Base-by-base conservation (phyloP, 495 filamentous ascomycete genomes). In the Neurospora sp. region DNA sequence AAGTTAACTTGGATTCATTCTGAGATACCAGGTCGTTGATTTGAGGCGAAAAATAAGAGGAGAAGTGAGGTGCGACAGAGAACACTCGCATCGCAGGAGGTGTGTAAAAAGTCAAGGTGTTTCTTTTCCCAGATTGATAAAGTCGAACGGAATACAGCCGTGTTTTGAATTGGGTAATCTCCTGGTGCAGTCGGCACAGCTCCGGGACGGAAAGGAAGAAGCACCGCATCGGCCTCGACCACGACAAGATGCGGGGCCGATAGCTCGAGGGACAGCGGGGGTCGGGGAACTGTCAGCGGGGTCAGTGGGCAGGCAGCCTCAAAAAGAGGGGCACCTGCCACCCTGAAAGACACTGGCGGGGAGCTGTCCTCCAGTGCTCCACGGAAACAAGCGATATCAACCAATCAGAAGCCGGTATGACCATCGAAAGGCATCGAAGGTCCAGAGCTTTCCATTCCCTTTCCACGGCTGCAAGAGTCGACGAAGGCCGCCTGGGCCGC, bases 391-490 rank as follows among this genome's bases (percentile, higher is more conserved):
- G 8, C 20, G 0, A 27, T 35, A 65, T 35, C 9, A 17, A 2
- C 78, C 78, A 79, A 79, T 78, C 70, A 78, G 37, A 31, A 76
- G 42, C 70, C 70, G 70, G 38, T 73, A 75, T 31, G 12, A 45
- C 39, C 76, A 78, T 79, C 78, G 78, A 79, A 79, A 75, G 78
- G 37, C 78, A 78, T 79, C 76, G 78, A 79, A 79, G 69, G 72
- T 78, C 78, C 69, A 78, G 78, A 79, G 76, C 78, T 76, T 79
- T 78, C 78, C 71, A 78, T 59, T 74, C 75, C 70, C 73, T 73
- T 73, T 45, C 70, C 35, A 69, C 39, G 38, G 39, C 72, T 31
- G n/a, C 41, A 14, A 22, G 59, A 48, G 70, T 41, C 9, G 16
- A 73, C 45, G 70, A 65, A 69, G 44, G 35, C 41, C 40, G 69